Evolutionary conservation across 352 stramenopile species (phyloP).

Genomic region (Pseudoperonospora humuli): DNA sequence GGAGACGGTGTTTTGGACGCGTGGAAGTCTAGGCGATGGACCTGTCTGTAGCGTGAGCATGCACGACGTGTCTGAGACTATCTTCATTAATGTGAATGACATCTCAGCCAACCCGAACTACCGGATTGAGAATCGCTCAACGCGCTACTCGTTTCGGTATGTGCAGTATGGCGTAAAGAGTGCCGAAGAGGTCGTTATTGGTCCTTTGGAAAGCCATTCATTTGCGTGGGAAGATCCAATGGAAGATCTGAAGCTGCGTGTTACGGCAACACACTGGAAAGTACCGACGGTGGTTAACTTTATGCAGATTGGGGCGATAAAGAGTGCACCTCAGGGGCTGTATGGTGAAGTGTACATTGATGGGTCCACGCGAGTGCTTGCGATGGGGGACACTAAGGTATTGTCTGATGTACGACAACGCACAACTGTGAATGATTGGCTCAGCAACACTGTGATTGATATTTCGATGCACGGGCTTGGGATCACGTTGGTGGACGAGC

Average conservation of each 20-base stretch:
- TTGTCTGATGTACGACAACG: slow-evolving; percentile 52
- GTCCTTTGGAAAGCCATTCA: slow-evolving; percentile 62
- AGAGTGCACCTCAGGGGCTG: slow-evolving; percentile 44
- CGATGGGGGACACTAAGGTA: slow-evolving; percentile 60
- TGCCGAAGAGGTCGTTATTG: slow-evolving; percentile 58
- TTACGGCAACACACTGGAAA: slow-evolving; percentile 56
- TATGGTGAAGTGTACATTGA: slow-evolving; percentile 85
- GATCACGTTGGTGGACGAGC: slow-evolving; percentile 72
- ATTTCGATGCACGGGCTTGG: slow-evolving; percentile 63
- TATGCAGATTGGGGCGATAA: slow-evolving; percentile 58
- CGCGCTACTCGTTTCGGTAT: slow-evolving; percentile 63
- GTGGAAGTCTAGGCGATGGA: slow-evolving; percentile 58
- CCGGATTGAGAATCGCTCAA: slow-evolving; percentile 84
- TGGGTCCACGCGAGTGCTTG: slow-evolving; percentile 66
- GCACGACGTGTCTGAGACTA: slow-evolving; percentile 52
- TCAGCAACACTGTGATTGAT: slow-evolving; percentile 69
- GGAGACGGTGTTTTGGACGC: slow-evolving; percentile 57
- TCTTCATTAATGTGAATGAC: slow-evolving; percentile 66
- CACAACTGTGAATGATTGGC: slow-evolving; percentile 57
- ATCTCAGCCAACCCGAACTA: slow-evolving; percentile 61
- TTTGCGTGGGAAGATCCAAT: slow-evolving; percentile 80
- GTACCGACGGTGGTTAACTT: slow-evolving; percentile 70
- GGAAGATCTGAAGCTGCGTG: slow-evolving; percentile 40
- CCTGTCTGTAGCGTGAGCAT: slow-evolving; percentile 60
- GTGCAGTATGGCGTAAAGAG: slow-evolving; percentile 49